phyloP scores from a whole-genome alignment of 2,329 filamentous ascomycete species.

The Colletotrichum sp. region DNA sequence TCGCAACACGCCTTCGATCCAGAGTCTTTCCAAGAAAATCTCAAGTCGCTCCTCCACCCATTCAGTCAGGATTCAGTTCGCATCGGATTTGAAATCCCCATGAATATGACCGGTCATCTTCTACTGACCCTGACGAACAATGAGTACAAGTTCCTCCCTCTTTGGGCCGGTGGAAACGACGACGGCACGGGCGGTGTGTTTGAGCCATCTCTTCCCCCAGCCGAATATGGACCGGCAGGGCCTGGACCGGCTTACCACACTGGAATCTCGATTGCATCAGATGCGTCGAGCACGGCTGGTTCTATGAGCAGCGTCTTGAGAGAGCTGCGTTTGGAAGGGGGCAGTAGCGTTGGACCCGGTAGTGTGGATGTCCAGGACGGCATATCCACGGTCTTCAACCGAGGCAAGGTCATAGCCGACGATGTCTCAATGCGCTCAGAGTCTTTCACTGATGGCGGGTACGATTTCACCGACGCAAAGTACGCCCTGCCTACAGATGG shows the following conservation, averaged over 20 bases:
- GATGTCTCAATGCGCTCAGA: constrained; percentile 38
- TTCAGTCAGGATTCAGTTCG: constrained; percentile 27
- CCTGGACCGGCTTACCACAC: constrained; percentile 54
- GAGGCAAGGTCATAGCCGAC: constrained; percentile 35
- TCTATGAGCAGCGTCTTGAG: constrained; percentile 40
- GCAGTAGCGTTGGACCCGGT: constrained; percentile 35
- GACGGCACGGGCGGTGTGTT: constrained; percentile 58
- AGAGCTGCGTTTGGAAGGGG: constrained; percentile 35
- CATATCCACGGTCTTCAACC: constrained; percentile 38
- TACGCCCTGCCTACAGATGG: constrained; percentile 35
- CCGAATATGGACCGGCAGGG: constrained; percentile 48
- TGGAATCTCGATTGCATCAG: constrained; percentile 40
- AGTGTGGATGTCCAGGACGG: constrained; percentile 44
- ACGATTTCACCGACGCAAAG: constrained; percentile 38
- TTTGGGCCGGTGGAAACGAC: constrained; percentile 66
- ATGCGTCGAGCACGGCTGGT: constrained; percentile 35
- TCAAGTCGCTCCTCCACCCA: not conserved
- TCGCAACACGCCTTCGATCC: constrained; percentile 6
- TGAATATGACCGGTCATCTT: constrained; percentile 46
- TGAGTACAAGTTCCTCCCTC: constrained; percentile 67
- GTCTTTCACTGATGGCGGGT: constrained; percentile 33
- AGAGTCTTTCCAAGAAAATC: not conserved
- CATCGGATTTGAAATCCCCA: constrained; percentile 34
- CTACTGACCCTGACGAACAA: constrained; percentile 58
- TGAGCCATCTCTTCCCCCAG: constrained; percentile 42